phyloP scores from a whole-genome alignment of 176 grass and related monocot species.

The Ampelocalamus luodianensis region DNA sequence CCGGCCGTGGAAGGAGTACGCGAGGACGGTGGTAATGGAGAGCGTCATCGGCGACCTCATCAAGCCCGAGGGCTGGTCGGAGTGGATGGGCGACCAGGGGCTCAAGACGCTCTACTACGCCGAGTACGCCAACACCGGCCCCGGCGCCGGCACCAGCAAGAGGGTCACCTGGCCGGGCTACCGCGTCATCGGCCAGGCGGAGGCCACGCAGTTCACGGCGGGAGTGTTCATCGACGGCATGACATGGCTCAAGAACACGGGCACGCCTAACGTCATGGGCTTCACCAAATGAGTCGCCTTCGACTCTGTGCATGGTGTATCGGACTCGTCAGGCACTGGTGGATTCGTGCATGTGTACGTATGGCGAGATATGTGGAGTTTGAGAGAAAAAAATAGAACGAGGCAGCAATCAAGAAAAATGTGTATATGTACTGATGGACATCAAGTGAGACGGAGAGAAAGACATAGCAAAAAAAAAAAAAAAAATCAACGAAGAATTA shows the following conservation, averaged over 20 bases:
- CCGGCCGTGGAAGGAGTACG: slow-evolving; percentile 79
- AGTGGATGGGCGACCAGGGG: slow-evolving; percentile 59
- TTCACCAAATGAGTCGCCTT: slow-evolving; percentile 53
- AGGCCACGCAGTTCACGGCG: slow-evolving; percentile 68
- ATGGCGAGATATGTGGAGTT: slow-evolving; percentile 8
- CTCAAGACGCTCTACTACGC: slow-evolving; percentile 86
- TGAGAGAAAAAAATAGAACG: not conserved
- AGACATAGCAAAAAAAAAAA: not conserved
- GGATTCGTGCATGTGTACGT: slow-evolving; percentile 23
- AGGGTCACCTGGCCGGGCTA: slow-evolving; percentile 67
- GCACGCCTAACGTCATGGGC: slow-evolving; percentile 60
- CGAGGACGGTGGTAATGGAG: slow-evolving; percentile 81
- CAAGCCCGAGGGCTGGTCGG: slow-evolving; percentile 67
- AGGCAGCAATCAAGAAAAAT: not conserved
- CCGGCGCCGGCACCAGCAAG: slow-evolving; percentile 68
- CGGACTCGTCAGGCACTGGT: not conserved
- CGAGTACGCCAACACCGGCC: slow-evolving; percentile 81
- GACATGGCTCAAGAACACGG: slow-evolving; percentile 61
- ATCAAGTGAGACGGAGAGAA: not conserved
- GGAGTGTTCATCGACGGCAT: slow-evolving; percentile 56
- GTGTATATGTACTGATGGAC: not conserved
- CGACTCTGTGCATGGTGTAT: not conserved
- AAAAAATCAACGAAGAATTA: not conserved
- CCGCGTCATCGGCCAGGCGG: slow-evolving; percentile 67
- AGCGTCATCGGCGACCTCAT: slow-evolving; percentile 73